A percentile compares a stretch with the other conserved stretches of the same genome.
Conservation (phyloP, 108 stramenopile species). For the Skeletonema potamos region DNA sequence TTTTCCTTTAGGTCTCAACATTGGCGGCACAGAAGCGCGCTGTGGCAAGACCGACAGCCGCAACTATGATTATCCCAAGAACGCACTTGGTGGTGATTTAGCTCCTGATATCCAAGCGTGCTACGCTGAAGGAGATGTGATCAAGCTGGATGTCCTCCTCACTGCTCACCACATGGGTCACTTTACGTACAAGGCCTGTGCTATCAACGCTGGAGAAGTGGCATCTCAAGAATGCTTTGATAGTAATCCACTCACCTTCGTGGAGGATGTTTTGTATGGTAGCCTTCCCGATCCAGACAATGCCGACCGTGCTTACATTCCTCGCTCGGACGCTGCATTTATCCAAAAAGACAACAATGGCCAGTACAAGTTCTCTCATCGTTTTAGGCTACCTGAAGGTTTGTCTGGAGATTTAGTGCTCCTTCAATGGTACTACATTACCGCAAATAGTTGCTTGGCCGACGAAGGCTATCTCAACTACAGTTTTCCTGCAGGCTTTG, state of each 20-base stretch:
- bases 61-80: constrained; percentile 6
- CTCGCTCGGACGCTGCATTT: neutral
- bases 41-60: neutral
- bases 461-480: neutral
- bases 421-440: constrained; percentile 35
- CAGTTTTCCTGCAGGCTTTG: neutral
- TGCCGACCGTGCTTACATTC: constrained; percentile 45
- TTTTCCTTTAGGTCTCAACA: neutral
- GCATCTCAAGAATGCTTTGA: constrained; percentile 56
- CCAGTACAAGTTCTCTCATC: neutral
- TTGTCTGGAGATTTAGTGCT: constrained; percentile 1
- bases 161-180: constrained; percentile 56
- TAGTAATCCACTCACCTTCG: constrained; percentile 33
- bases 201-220: constrained; percentile 17
- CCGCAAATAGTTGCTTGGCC: constrained; percentile 28
- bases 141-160: constrained; percentile 24
- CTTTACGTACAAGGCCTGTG: constrained; percentile 42
- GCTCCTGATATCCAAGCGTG: constrained; percentile 21
- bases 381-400: neutral
- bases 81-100: constrained; percentile 24
- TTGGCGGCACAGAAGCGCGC: neutral
- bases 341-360: neutral
- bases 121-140: constrained; percentile 27
- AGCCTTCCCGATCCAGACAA: constrained; percentile 29
- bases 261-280: constrained; percentile 34